phyloP scores from a whole-genome alignment of 1,284 basidiomycete genomes.

The Neonothopanus nambi region DNA sequence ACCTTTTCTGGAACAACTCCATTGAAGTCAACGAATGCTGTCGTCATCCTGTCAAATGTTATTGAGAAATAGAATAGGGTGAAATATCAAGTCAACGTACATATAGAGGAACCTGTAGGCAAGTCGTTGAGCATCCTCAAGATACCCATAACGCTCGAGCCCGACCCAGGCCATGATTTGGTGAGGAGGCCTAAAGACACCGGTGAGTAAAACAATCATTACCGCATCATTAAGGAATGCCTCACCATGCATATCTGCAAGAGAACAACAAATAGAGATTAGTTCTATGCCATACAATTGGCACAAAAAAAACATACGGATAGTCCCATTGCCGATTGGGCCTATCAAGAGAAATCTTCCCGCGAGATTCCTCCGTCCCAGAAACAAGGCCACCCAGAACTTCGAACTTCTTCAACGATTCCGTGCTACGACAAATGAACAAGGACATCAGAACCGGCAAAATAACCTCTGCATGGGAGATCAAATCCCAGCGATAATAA shows the following conservation, averaged over 20 bases:
- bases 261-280: constrained; percentile 12
- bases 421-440: constrained; percentile 48
- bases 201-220: constrained; percentile 7
- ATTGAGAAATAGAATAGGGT: not conserved
- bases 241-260: constrained; percentile 62
- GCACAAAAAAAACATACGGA: constrained; percentile 53
- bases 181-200: constrained; percentile 80
- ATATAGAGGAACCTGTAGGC: constrained; percentile 98
- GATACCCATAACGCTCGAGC: constrained; percentile 92
- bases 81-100: constrained; percentile 44
- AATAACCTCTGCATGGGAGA: not conserved
- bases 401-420: constrained; percentile 93
- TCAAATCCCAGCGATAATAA: constrained; percentile 8
- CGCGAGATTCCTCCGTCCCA: constrained; percentile 95
- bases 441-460: constrained; percentile 13
- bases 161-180: constrained; percentile 98
- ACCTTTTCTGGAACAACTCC: constrained; percentile 97
- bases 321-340: constrained; percentile 99
- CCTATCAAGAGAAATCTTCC: constrained; percentile 91
- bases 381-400: constrained; percentile 95
- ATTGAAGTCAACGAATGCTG: constrained; percentile 93
- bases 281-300: constrained; percentile 8
- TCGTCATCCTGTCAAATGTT: constrained; percentile 72
- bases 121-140: constrained; percentile 90
- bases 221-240: constrained; percentile 16